These are phyloP conservation scores for Bolboschoenus planiculmis DNA, from an alignment of 176 grass and related monocot species.

Conservation along the genomic window DNA sequence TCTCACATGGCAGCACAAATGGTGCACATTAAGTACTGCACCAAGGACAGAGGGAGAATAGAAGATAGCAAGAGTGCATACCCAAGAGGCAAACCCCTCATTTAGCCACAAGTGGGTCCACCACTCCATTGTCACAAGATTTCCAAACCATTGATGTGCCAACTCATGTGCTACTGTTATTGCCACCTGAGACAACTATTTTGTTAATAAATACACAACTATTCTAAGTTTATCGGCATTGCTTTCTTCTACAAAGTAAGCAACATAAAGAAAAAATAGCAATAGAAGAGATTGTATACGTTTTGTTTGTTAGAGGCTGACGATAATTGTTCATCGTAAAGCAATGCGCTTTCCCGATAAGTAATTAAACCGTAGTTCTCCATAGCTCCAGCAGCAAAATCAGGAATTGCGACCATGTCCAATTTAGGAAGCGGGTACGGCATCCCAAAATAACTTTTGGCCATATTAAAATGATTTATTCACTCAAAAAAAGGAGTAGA, in stretches of 20 bases:
- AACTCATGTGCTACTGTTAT: slow-evolving; percentile 93
- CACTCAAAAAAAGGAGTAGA: neutral
- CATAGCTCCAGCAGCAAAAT: slow-evolving; percentile 89
- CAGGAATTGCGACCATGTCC: slow-evolving; percentile 90
- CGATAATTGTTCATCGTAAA: slow-evolving; percentile 66
- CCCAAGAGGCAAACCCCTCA: slow-evolving; percentile 95
- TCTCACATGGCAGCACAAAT: neutral
- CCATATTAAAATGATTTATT: neutral
- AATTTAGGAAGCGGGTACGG: slow-evolving; percentile 86
- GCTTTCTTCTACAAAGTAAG: neutral
- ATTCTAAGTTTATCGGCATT: neutral
- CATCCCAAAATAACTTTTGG: slow-evolving; percentile 73
- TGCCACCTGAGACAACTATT: slow-evolving; percentile 45
- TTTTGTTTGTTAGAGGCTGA: slow-evolving; percentile 47
- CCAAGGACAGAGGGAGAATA: neutral
- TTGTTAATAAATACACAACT: neutral
- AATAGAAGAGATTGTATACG: neutral
- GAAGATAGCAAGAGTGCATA: slow-evolving; percentile 24
- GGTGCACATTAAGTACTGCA: neutral
- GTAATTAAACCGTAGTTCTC: slow-evolving; percentile 92
- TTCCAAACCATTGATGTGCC: slow-evolving; percentile 99
- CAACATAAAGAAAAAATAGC: neutral
- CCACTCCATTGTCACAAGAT: slow-evolving; percentile 99
- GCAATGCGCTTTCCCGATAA: slow-evolving; percentile 57
- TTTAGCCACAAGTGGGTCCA: slow-evolving; percentile 98